Evolutionary conservation across 2,329 filamentous ascomycete species (phyloP), one percentile per base, ranked within the genome.

Genomic region (Sarocladiaceae sp.): DNA sequence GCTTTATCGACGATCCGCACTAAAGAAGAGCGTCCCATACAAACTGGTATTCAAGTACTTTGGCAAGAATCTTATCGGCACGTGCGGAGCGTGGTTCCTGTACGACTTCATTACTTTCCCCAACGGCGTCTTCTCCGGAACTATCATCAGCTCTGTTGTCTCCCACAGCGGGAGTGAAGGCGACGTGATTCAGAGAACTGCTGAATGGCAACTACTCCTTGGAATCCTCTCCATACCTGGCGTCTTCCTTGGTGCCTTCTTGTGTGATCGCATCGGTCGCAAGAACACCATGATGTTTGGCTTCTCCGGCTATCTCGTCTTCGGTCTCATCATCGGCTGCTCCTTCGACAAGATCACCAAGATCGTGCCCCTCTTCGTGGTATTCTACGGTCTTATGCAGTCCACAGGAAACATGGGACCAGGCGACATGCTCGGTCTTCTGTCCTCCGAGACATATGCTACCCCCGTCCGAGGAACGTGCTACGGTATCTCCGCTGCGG

Each of bases 71-170:
- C 62, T 83, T 11, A 64, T 77, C 28, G 77, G 79, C 10, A 79
- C 78, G 10, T 77, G 71, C 52, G 71, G 76, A 10, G 78, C 79
- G 48, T 82, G 77, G 76, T 81, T 81, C 60, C 69, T 80, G 12
- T 77, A 77, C 61, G 71, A 73, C 56, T 73, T 68, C 29, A 71
- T 76, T 53, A 75, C 72, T 3, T 76, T 76, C 53, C 72, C 73
- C 4, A 76, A 75, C 55, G 71, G 72, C 11, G 70, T 75, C 50
- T 75, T 76, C 60, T 72, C 69, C 13, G 72, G 66, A 4, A 70
- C 67, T 3, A 75, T 76, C 57, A 66, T 77, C 53, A 44, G 40
- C 22, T 44, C 40, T 7, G 40, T 44, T 7, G 40, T 44, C 6
- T 44, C 40, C 20, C 40, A 44, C 40, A 28, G 7, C 5, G 40